Evolutionary conservation across 345 rosid genomes (phyloP).

Genomic region (Hibiscus syriacus): DNA sequence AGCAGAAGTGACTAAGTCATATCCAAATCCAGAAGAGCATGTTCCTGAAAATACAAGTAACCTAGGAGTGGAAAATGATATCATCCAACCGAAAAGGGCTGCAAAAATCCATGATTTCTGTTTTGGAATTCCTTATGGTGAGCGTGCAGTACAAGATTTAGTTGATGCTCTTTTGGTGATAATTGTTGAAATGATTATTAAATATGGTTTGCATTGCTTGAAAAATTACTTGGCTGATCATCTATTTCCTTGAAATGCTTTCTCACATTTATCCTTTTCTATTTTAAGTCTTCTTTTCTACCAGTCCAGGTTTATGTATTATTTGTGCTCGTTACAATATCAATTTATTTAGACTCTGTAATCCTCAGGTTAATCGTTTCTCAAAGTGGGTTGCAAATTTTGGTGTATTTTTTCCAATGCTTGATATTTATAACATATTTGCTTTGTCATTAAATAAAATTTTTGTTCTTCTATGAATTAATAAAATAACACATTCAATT

Average conservation of each 20-base stretch:
- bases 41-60: constrained; percentile 15
- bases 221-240: neutral
- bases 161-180: neutral
- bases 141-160: constrained; percentile 16
- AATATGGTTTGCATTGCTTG: constrained; percentile 3
- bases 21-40: constrained; percentile 20
- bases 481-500: neutral
- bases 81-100: constrained; percentile 27
- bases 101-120: constrained; percentile 91
- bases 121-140: constrained; percentile 94
- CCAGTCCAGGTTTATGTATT: neutral
- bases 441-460: neutral
- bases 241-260: neutral
- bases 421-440: neutral
- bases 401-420: neutral
- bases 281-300: no score
- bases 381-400: neutral
- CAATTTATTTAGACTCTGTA: neutral
- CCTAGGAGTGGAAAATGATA: constrained; percentile 29
- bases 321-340: neutral
- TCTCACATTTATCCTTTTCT: neutral
- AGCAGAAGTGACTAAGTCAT: constrained; percentile 21
- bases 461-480: neutral
- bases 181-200: neutral
- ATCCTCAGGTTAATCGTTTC: neutral